Evolutionary conservation across 768 basidiomycete species (phyloP).

Genomic region (Termitomyces eurrhizus): DNA sequence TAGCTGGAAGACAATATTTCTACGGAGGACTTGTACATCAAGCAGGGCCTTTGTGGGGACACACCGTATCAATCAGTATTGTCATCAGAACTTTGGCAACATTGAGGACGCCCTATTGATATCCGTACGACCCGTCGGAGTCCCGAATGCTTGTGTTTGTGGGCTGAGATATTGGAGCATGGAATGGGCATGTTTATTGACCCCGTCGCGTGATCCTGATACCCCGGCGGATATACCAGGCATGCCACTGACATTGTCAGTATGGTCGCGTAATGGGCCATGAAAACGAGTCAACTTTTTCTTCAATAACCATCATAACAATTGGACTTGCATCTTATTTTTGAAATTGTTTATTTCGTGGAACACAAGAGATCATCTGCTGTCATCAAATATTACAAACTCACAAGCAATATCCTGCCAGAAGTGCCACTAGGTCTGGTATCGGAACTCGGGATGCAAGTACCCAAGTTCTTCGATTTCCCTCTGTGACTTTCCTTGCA

Average conservation of each 20-base stretch:
- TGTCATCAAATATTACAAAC: not conserved
- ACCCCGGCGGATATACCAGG: not conserved
- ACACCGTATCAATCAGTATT: too few relatives aligned
- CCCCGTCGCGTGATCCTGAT: too few relatives aligned
- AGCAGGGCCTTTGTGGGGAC: not conserved
- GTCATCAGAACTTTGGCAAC: not conserved
- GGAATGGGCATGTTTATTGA: too few relatives aligned
- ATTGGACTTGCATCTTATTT: not conserved
- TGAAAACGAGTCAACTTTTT: too few relatives aligned
- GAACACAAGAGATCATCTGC: too few relatives aligned
- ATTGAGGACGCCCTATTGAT: not conserved
- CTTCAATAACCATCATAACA: too few relatives aligned
- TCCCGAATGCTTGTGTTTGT: not conserved
- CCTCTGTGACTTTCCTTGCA: slow-evolving; percentile 32
- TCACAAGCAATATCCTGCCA: not conserved
- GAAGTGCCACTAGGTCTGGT: slow-evolving; percentile 23
- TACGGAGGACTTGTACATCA: too few relatives aligned
- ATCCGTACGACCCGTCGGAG: not conserved
- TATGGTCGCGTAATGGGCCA: not conserved
- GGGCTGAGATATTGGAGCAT: not conserved
- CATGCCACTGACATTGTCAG: not conserved
- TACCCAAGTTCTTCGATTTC: slow-evolving; percentile 39
- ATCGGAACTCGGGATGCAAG: slow-evolving; percentile 42
- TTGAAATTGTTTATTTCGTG: not conserved
- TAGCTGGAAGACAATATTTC: not conserved